These are phyloP conservation scores for Fonsecaea pedrosoi DNA, from an alignment of 2,329 filamentous ascomycete species.

Conservation along the genomic window DNA sequence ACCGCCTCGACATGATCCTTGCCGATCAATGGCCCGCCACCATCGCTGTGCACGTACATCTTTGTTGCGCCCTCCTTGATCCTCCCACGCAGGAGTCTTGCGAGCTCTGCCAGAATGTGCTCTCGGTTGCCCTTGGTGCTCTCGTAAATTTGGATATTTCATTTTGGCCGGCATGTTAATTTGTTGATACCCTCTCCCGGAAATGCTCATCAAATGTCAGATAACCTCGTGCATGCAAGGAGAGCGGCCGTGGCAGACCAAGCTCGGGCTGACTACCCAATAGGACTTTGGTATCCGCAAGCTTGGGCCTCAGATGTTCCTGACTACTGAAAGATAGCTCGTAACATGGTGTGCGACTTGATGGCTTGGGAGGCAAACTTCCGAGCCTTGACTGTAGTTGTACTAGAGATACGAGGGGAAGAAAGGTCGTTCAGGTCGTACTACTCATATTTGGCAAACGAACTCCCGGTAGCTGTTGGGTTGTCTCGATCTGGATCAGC, in stretches of 20 bases:
- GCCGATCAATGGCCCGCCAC: not conserved
- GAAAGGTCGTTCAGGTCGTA: no score
- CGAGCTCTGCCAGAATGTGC: not conserved
- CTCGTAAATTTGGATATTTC: slow-evolving; percentile 29
- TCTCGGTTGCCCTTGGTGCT: not conserved
- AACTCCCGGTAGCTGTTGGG: not conserved
- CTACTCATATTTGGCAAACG: not conserved
- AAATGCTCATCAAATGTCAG: slow-evolving; percentile 25
- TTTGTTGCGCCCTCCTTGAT: not conserved
- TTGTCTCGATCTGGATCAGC: slow-evolving; percentile 7
- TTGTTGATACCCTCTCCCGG: slow-evolving; percentile 10
- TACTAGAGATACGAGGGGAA: not conserved
- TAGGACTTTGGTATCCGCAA: slow-evolving; percentile 9
- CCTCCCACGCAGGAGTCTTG: not conserved
- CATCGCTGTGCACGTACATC: no score
- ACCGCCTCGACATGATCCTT: not conserved
- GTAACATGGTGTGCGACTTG: not conserved
- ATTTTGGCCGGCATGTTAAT: slow-evolving; percentile 31
- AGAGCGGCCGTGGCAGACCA: slow-evolving; percentile 10
- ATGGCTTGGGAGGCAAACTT: not conserved
- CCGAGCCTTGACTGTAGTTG: not conserved
- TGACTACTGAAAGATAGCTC: slow-evolving; percentile 10
- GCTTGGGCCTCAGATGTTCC: slow-evolving; percentile 11
- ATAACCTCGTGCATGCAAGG: slow-evolving; percentile 29
- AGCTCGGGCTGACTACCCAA: slow-evolving; percentile 12